These are phyloP conservation scores for Casaregolazyma lundiana DNA, from an alignment of 1,139 yeast species.

Conservation along the genomic window DNA sequence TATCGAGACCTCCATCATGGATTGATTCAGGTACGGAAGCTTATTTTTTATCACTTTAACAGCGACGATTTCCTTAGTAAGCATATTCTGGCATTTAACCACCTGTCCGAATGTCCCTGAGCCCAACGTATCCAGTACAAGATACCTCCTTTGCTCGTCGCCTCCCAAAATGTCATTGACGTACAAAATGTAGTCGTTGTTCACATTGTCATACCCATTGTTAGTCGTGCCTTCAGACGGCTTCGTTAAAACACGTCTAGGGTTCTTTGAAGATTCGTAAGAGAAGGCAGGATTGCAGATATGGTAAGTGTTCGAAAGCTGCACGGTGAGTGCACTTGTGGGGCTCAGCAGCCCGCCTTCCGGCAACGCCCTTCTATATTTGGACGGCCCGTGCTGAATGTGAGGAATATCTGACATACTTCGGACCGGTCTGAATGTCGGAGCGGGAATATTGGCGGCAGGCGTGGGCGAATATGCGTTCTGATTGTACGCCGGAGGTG, in stretches of 20 bases:
- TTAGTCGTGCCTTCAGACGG: constrained; percentile 81
- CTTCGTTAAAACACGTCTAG: constrained; percentile 85
- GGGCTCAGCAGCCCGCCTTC: constrained; percentile 85
- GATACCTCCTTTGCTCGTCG: constrained; percentile 77
- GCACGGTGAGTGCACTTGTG: constrained; percentile 70
- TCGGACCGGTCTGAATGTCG: constrained; percentile 42
- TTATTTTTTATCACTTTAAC: constrained; percentile 92
- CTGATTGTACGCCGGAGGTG: background rate
- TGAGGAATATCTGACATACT: constrained; percentile 59
- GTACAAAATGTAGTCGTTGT: constrained; percentile 84
- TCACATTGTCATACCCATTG: constrained; percentile 83
- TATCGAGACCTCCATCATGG: constrained; percentile 83
- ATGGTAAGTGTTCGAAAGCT: constrained; percentile 73
- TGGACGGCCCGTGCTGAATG: constrained; percentile 55
- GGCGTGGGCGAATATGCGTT: constrained; percentile 2
- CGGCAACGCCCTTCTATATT: constrained; percentile 74
- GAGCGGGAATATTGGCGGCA: constrained; percentile 34
- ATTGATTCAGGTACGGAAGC: constrained; percentile 88
- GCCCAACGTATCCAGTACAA: constrained; percentile 86
- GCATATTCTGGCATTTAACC: constrained; percentile 89
- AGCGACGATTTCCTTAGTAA: constrained; percentile 86
- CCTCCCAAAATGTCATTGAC: constrained; percentile 91
- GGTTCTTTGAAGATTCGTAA: constrained; percentile 81
- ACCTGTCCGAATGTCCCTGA: constrained; percentile 99
- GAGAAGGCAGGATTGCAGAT: constrained; percentile 86